Conservation (phyloP, 257 asterid species). For the Solanum chiquidenum region DNA sequence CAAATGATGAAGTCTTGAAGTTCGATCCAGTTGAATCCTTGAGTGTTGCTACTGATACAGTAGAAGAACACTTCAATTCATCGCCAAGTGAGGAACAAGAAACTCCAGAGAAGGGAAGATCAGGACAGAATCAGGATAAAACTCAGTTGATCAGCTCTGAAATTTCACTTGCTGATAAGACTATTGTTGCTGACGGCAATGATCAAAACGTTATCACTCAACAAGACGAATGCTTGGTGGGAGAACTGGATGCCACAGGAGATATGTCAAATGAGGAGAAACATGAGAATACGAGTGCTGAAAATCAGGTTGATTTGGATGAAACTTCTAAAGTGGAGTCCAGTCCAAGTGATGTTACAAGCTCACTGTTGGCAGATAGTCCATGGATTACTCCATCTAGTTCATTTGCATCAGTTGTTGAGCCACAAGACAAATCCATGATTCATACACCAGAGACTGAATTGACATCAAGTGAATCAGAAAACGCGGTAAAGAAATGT, state of each 20-base stretch:
- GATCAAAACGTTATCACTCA: background rate
- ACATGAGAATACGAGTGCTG: background rate
- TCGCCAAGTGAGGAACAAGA: background rate
- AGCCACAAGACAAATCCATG: slow-evolving; percentile 5
- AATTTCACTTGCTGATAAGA: background rate
- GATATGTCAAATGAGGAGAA: slow-evolving; percentile 6
- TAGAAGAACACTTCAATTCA: slow-evolving; percentile 10
- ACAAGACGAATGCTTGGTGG: background rate
- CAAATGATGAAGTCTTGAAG: background rate
- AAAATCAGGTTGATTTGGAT: background rate
- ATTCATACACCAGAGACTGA: slow-evolving; percentile 9
- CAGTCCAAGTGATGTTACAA: background rate
- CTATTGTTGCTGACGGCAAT: background rate
- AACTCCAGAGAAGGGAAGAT: background rate
- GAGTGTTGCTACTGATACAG: slow-evolving; percentile 5
- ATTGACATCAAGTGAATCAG: background rate
- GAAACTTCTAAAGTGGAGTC: slow-evolving; percentile 2
- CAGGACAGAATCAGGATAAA: slow-evolving; percentile 2
- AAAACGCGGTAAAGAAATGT: background rate
- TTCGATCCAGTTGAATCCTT: slow-evolving; percentile 2
- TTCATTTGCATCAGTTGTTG: background rate
- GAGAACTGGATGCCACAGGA: background rate
- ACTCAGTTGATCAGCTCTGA: background rate
- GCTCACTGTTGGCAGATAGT: slow-evolving; percentile 5
- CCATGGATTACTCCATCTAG: background rate